Percentiles rank a stretch among this genome's conserved stretches.
Conservation (phyloP, 768 basidiomycete genomes). For the Lentinula aciculospora region DNA sequence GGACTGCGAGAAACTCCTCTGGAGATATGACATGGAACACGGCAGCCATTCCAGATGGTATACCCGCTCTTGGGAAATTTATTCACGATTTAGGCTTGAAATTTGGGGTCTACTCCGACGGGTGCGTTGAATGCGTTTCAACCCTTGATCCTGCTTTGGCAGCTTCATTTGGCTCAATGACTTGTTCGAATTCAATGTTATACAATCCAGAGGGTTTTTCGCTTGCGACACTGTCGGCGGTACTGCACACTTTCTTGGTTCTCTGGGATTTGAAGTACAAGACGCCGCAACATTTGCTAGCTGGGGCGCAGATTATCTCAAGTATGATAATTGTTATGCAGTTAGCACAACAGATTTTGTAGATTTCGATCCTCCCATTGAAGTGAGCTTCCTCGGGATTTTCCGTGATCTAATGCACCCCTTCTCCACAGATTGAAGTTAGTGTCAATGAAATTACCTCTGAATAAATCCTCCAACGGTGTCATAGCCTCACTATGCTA, state of each 20-base stretch:
- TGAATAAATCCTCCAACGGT: neutral
- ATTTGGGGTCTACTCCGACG: constrained; percentile 62
- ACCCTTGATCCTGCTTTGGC: constrained; percentile 5
- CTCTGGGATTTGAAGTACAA: constrained; percentile 37
- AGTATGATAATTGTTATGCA: constrained; percentile 48
- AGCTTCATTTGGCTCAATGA: neutral
- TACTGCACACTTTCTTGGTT: constrained; percentile 37
- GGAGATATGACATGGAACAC: constrained; percentile 41
- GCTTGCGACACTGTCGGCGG: constrained; percentile 42
- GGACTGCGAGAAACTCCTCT: constrained; percentile 29
- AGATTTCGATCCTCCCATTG: constrained; percentile 36
- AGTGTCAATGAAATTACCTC: neutral
- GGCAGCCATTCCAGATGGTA: constrained; percentile 20
- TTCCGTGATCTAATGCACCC: neutral
- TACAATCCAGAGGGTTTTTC: constrained; percentile 30
- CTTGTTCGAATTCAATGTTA: neutral
- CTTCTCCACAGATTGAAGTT: constrained; percentile 27
- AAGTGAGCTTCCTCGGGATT: constrained; percentile 18
- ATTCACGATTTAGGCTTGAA: constrained; percentile 32
- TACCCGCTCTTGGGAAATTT: constrained; percentile 14
- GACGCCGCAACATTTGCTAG: constrained; percentile 43
- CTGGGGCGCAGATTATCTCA: constrained; percentile 45
- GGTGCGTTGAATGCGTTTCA: constrained; percentile 26
- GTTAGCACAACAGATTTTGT: constrained; percentile 41
- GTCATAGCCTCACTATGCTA: constrained; percentile 31